Evolutionary conservation across 2,329 filamentous ascomycete species (phyloP).

Genomic region (Botrytis deweyae): DNA sequence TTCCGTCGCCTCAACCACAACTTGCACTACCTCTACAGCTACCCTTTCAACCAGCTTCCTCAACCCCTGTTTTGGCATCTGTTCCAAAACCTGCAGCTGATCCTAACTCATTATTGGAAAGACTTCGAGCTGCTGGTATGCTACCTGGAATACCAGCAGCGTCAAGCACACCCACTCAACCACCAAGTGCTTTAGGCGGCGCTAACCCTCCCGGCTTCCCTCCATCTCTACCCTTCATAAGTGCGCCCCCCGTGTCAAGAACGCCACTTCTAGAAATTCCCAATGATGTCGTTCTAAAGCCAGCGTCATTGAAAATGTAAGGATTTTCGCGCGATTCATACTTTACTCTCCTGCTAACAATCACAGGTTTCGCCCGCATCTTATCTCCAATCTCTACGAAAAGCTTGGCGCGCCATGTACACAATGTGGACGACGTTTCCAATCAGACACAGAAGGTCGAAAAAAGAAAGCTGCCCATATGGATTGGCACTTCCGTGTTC

Average conservation of each 20-base stretch:
- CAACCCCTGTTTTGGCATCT: conserved; percentile 39
- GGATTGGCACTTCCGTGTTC: conserved; percentile 97
- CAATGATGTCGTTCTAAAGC: conserved; percentile 59
- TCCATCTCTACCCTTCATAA: conserved; percentile 37
- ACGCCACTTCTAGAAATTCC: conserved; percentile 34
- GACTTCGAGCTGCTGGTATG: conserved; percentile 67
- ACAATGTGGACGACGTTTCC: conserved; percentile 87
- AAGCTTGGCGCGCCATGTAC: conserved; percentile 82
- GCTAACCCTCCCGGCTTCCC: conserved; percentile 42
- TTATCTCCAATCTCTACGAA: conserved; percentile 75
- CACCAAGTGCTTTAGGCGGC: conserved; percentile 45
- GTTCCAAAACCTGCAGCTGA: conserved; percentile 42
- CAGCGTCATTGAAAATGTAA: conserved; percentile 72
- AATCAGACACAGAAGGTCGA: conserved; percentile 71
- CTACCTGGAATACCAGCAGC: conserved; percentile 49
- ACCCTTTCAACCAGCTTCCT: conserved; percentile 35
- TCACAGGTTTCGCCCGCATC: conserved; percentile 66
- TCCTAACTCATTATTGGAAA: conserved; percentile 59
- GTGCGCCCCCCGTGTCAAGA: conserved; percentile 30
- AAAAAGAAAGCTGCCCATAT: conserved; percentile 88
- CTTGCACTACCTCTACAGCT: conserved; percentile 40
- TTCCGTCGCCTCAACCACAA: conserved; percentile 52
- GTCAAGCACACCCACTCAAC: conserved; percentile 41
- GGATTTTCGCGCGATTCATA: conserved; percentile 36
- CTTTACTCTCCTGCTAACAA: conserved; percentile 25